These are phyloP conservation scores for Camelina neglecta DNA, from an alignment of 345 rosid genomes.

Conservation along the genomic window DNA sequence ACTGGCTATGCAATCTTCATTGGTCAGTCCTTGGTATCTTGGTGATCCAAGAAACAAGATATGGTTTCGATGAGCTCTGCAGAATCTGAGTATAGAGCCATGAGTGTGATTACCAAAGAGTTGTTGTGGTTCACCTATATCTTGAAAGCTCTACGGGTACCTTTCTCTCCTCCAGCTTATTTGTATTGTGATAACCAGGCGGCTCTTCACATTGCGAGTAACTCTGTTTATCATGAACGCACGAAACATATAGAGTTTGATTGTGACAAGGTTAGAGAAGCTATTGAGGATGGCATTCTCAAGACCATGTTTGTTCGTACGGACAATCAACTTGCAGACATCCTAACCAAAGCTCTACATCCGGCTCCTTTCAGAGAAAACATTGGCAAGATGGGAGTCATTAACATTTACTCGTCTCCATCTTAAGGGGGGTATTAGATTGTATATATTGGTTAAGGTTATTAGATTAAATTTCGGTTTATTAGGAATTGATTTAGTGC, in stretches of 20 bases:
- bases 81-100: background rate
- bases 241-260: background rate
- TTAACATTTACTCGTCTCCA: background rate
- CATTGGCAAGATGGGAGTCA: background rate
- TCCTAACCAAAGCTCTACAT: background rate
- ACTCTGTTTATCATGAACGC: background rate
- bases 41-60: background rate
- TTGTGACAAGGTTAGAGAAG: background rate
- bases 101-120: background rate
- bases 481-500: too few relatives aligned
- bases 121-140: too few relatives aligned
- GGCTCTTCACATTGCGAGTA: background rate
- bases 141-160: too few relatives aligned
- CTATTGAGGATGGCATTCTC: fast-evolving
- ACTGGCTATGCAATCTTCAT: background rate
- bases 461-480: too few relatives aligned
- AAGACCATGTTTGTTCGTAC: background rate
- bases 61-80: background rate
- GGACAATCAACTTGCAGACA: fast-evolving
- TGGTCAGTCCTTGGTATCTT: background rate
- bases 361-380: background rate
- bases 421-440: background rate
- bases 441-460: too few relatives aligned
- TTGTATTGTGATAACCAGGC: too few relatives aligned
- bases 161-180: too few relatives aligned